Evolutionary conservation across 2,329 filamentous ascomycete species (phyloP), one percentile per base, ranked within the genome.

Genomic region (Fonsecaea pugnacius): DNA sequence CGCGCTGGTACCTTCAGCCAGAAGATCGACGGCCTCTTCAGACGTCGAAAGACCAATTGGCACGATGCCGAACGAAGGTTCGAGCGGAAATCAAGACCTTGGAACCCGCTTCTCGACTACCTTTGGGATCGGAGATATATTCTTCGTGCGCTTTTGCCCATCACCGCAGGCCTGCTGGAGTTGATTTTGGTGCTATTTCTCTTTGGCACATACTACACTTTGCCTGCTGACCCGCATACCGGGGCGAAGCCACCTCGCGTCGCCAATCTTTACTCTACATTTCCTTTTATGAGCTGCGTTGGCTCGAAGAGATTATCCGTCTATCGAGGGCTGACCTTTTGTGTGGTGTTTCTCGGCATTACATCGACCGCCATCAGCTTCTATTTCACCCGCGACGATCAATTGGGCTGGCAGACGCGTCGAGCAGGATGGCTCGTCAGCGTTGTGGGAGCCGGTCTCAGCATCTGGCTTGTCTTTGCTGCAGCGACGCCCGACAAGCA

Each of bases 271-370:
- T 63, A 63, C 50, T 38, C 46, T 14, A 54, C 27, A n/a, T 63
- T 63, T 50, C 61, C 61, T 1, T 63, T 63, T 30, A 59, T 63
- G 24, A 63, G 61, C 50, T 63, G 61, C 18, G 50, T 63, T 14
- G 61, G 55, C 7, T 63, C 61, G 14, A 48, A 54, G 38, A 48
- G 21, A 24, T 27, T 63, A 12, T 21, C 61, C 2, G 27, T 63
- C 33, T 59, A 63, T 18, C 61, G 59, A n/a, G 24, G 55, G 27
- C 35, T 63, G 48, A 63, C 61, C 3, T 54, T 63, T 38, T 55
- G 55, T 27, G 54, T 63, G 4, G 56, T 63, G n/a, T n/a, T 59
- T 10, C 32, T 63, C 16, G 40, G 51, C 36, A 36, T 60, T 33
- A 36, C 30, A 5, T 63, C 61, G 2, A 59, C 56, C 7, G 36